Base-by-base conservation (phyloP, 1,284 basidiomycete genomes). In the Fomitopsis betulina region DNA sequence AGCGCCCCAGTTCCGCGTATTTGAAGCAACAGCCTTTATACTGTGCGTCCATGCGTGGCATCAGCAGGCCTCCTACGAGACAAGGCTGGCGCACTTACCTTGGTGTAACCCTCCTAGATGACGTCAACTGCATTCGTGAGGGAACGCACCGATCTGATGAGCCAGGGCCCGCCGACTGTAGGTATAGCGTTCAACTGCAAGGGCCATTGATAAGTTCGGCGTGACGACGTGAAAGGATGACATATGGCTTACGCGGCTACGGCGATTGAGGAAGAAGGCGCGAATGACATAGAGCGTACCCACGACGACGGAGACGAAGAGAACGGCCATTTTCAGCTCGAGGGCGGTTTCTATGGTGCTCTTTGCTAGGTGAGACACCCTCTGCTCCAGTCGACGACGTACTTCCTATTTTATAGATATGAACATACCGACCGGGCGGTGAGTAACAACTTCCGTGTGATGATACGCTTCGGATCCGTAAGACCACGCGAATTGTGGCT, bases 31-130 rank as follows among this genome's bases (percentile, higher is more conserved):
- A 19, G 3, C 57, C 60, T 19, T 58, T 55, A 38, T 59, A 60
- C 64, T 65, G 42, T 19, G 17, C 21, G 15, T 25, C 4, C 42
- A n/a, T 7, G 12, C 42, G 9, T 30, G 27, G 27, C 27, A 7
- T 45, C 7, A 17, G 39, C 39, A 8, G 37, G 15, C 25, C 27
- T 17, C 27, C 27, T 30, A 30, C 6, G 10, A 3, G 7, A 5
- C 21, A 21, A 5, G 15, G 33, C 21, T 10, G 23, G 17, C 7
- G 21, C 33, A 33, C 45, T 30, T 35, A 75, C 76, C 60, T 68
- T 69, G 17, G 69, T 66, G 58, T 77, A 78, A 2, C 75, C 76
- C 57, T 75, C 68, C 52, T 73, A 65, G 3, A 77, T 60, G 64
- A 77, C 68, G 21, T 60, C 61, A 47, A 61, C 66, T 6, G 71